Base-by-base conservation (phyloP, 192 early-diverging fungal genomes). In the Umbelopsis ramanniana region DNA sequence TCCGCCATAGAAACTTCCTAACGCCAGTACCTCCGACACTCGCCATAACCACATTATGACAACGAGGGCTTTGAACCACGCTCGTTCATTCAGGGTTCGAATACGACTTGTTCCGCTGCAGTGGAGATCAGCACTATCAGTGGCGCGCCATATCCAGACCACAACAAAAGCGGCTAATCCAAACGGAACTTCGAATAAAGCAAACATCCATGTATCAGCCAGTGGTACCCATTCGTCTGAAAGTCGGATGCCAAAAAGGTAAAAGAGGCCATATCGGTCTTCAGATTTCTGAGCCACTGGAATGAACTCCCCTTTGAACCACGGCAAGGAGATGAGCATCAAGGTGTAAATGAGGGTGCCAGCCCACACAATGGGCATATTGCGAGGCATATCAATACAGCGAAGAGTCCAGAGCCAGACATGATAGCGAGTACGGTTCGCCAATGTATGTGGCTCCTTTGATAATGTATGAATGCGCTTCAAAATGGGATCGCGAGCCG, bases 261-360 rank as follows among this genome's bases (percentile, higher is more conserved):
- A 91, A 35, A 89, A 84, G 0, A 76, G 77, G 0, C 88, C 89
- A 17, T 76, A 63, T 55, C 88, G 46, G 52, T 75, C 75, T 24
- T 67, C n/a, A 11, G 55, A 22, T 15, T 26, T 57, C 63, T 69
- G 74, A 9, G 55, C 72, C 4, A 73, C 72, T 0, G 93, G 90
- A 11, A 95, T 87, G 70, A 95, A 83, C 3, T 86, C 83, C 3
- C 90, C 93, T 9, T 84, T 55, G 57, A 93, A 93, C 88, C 91
- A 87, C 0, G 92, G 92, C 5, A 88, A 79, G 11, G 86, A 74
- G 2, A 88, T 74, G 3, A 88, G 67, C 17, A 81, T 68, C 63
- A 87, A 72, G 5, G 80, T 57, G 52, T 83, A 83, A 37, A 75
- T 67, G 37, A 57, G 76, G 46, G 71, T 55, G 3, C 43, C 63